Conservation (phyloP, 1,139 yeast genomes). For the Geotrichum bryndzae region DNA sequence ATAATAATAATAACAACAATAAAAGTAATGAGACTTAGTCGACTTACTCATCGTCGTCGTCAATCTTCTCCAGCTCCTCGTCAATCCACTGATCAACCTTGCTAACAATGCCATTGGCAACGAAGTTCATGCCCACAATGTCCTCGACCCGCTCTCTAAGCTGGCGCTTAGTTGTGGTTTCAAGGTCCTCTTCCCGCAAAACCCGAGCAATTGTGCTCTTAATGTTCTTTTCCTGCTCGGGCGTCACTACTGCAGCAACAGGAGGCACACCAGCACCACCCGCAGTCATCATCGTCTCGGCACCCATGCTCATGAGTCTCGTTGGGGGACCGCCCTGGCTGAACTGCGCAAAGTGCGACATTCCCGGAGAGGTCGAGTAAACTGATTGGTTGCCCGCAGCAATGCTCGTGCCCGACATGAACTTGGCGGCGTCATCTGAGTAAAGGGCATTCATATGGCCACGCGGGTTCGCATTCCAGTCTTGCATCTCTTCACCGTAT, state of each 20-base stretch:
- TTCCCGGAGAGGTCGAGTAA: neutral
- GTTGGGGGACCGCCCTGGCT: neutral
- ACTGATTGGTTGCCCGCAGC: conserved; percentile 1
- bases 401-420: neutral
- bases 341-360: conserved; percentile 1
- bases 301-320: neutral
- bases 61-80: conserved; percentile 32
- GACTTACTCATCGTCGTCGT: conserved; percentile 19
- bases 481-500: conserved; percentile 11
- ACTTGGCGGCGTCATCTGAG: neutral
- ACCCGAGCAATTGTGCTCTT: conserved; percentile 30
- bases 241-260: neutral
- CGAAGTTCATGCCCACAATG: conserved; percentile 33
- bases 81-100: conserved; percentile 35
- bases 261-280: neutral
- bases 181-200: conserved; percentile 33
- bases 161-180: conserved; percentile 35
- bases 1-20: neutral
- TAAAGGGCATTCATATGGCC: conserved; percentile 14
- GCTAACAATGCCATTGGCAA: conserved; percentile 28
- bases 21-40: neutral
- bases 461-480: conserved; percentile 10
- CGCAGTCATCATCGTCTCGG: neutral
- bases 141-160: conserved; percentile 36
- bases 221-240: conserved; percentile 22